phyloP scores from a whole-genome alignment of 805 yeast species.

The Jamesozyma piceae region DNA sequence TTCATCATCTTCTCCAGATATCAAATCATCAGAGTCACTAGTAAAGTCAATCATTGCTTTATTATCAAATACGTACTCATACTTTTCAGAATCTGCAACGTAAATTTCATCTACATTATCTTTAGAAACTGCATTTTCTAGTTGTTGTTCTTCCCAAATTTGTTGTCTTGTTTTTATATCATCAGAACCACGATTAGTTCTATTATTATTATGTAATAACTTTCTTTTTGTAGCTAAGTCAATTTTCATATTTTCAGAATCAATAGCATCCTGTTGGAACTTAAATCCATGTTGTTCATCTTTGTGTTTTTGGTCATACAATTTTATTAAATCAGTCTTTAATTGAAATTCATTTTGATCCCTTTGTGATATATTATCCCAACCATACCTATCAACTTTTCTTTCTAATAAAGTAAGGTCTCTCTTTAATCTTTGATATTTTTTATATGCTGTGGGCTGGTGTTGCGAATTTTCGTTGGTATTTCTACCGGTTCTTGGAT shows the following conservation, averaged over 20 bases:
- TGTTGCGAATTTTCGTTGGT: background rate
- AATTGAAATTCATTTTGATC: conserved; percentile 45
- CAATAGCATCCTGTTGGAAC: conserved; percentile 50
- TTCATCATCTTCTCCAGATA: conserved; percentile 27
- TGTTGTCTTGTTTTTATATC: conserved; percentile 27
- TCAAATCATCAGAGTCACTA: conserved; percentile 31
- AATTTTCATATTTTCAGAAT: conserved; percentile 18
- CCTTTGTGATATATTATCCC: conserved; percentile 39
- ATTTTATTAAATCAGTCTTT: conserved; percentile 41
- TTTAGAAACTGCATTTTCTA: conserved; percentile 19
- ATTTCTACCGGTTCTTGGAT: background rate
- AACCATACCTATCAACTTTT: conserved; percentile 43
- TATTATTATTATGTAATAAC: background rate
- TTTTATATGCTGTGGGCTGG: conserved; percentile 22
- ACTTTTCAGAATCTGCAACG: conserved; percentile 33
- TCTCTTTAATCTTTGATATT: conserved; percentile 34
- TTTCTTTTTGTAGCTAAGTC: conserved; percentile 3
- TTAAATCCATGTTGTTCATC: conserved; percentile 35
- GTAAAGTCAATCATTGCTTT: conserved; percentile 51
- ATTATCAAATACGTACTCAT: conserved; percentile 70
- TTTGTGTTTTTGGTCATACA: conserved; percentile 35
- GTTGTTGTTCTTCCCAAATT: conserved; percentile 30
- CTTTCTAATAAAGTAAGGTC: conserved; percentile 43
- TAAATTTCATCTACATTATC: conserved; percentile 20
- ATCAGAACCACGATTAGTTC: conserved; percentile 2